These are phyloP conservation scores for Podospora pseudoanserina DNA, from an alignment of 495 filamentous ascomycete species.

Conservation along the genomic window DNA sequence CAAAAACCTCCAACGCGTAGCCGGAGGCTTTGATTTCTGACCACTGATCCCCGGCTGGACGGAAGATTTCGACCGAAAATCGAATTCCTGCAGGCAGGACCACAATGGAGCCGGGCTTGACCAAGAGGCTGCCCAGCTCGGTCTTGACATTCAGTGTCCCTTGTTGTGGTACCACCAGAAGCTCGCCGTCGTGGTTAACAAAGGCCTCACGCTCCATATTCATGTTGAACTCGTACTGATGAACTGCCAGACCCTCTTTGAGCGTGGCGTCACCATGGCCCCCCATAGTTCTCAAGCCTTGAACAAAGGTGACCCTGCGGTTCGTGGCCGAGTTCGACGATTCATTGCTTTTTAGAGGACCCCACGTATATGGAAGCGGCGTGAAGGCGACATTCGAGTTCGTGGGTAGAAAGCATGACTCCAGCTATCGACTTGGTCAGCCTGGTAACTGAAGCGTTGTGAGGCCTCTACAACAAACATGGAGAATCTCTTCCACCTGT, in stretches of 20 bases:
- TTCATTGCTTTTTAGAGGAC: slow-evolving; percentile 50
- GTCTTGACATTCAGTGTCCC: slow-evolving; percentile 66
- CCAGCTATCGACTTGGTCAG: slow-evolving; percentile 15
- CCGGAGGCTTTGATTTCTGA: slow-evolving; percentile 33
- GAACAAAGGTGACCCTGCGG: slow-evolving; percentile 59
- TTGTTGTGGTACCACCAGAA: slow-evolving; percentile 64
- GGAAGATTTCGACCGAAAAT: slow-evolving; percentile 47
- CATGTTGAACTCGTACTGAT: slow-evolving; percentile 64
- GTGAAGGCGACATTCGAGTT: slow-evolving; percentile 52
- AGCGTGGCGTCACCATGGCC: slow-evolving; percentile 66
- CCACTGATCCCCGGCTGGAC: not conserved
- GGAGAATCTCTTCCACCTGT: slow-evolving; percentile 8
- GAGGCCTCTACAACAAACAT: not conserved
- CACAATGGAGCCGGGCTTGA: slow-evolving; percentile 67
- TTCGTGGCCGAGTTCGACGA: slow-evolving; percentile 40
- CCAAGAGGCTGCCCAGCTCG: slow-evolving; percentile 52
- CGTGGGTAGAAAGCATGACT: slow-evolving; percentile 43
- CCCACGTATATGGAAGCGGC: slow-evolving; percentile 72
- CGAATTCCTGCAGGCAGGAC: slow-evolving; percentile 67
- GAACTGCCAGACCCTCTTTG: slow-evolving; percentile 64
- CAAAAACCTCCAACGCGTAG: slow-evolving; percentile 70
- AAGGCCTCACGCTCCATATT: slow-evolving; percentile 65
- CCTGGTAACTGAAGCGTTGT: not conserved
- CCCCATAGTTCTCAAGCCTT: slow-evolving; percentile 62
- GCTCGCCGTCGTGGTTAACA: slow-evolving; percentile 68